These are phyloP conservation scores for Rhodotorula diobovata DNA, from an alignment of 768 basidiomycete genomes.

Conservation along the genomic window DNA sequence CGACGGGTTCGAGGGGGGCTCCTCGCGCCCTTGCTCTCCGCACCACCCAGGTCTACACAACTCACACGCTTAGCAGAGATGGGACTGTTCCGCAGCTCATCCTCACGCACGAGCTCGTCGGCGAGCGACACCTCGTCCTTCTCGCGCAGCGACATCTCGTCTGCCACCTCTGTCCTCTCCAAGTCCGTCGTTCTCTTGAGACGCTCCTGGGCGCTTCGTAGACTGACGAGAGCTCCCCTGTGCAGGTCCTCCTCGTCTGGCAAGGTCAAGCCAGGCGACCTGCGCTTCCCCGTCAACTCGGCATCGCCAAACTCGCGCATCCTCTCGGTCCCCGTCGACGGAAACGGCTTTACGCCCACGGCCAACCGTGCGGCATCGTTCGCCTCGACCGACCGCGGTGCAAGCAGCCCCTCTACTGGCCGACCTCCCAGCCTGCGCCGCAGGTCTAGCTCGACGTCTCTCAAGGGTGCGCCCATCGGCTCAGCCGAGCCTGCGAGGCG, in stretches of 20 bases:
- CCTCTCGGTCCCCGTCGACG: constrained; percentile 17
- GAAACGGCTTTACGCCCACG: background rate
- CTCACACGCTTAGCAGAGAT: background rate
- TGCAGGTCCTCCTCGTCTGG: background rate
- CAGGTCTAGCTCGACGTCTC: background rate
- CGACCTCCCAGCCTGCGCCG: background rate
- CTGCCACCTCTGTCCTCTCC: background rate
- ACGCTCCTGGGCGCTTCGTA: too few species aligned
- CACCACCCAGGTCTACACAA: too few species aligned
- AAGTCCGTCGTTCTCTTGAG: too few species aligned
- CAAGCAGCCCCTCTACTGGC: background rate
- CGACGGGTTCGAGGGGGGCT: too few species aligned
- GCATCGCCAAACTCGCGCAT: constrained; percentile 32
- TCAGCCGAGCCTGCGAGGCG: background rate
- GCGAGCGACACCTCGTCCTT: constrained; percentile 1
- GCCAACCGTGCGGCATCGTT: background rate
- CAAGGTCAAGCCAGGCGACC: constrained; percentile 26
- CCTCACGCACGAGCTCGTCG: background rate
- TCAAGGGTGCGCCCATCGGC: background rate
- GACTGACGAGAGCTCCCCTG: too few species aligned
- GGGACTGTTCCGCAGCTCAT: background rate
- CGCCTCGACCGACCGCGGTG: background rate
- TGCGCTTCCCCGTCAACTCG: constrained; percentile 16
- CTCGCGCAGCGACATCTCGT: background rate
- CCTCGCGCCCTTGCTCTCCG: background rate